These are phyloP conservation scores for Gyrodon lividus DNA, from an alignment of 768 basidiomycete genomes.

Conservation along the genomic window DNA sequence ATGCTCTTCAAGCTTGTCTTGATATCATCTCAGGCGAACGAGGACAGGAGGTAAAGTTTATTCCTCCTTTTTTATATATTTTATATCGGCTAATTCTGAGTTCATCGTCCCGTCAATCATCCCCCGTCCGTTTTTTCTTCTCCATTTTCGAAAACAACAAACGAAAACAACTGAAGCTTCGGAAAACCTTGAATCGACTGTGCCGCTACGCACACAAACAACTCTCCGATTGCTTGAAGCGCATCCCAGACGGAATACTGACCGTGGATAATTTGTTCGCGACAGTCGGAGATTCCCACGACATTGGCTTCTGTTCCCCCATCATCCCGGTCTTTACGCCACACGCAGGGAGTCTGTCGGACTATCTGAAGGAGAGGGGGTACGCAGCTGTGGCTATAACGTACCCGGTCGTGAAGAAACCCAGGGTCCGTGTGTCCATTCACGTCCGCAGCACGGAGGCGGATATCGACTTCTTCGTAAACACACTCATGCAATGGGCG, in stretches of 20 bases:
- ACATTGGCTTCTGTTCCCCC: conserved; percentile 12
- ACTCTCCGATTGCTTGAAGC: conserved; percentile 2
- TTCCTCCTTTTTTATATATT: too few species aligned
- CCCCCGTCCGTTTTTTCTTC: neutral
- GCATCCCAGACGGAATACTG: neutral
- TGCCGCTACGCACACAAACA: conserved; percentile 15
- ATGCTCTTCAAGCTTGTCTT: conserved; percentile 43
- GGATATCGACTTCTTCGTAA: conserved; percentile 12
- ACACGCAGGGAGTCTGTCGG: conserved; percentile 6
- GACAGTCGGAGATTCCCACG: neutral
- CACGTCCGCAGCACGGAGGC: conserved; percentile 18
- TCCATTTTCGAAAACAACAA: neutral
- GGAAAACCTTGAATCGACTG: conserved; percentile 6
- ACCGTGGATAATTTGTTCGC: neutral
- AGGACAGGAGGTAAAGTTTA: conserved; percentile 19
- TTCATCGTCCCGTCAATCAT: too few species aligned
- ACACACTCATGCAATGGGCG: conserved; percentile 13
- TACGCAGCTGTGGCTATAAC: conserved; percentile 12
- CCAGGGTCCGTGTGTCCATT: conserved; percentile 17
- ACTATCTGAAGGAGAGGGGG: conserved; percentile 16
- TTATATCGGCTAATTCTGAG: too few species aligned
- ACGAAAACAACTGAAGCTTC: conserved; percentile 10
- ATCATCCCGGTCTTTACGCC: conserved; percentile 21
- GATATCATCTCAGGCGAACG: conserved; percentile 9
- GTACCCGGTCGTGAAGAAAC: conserved; percentile 13